phyloP scores from a whole-genome alignment of 2,329 filamentous ascomycete species.

The Aspergillus pseudonomiae region DNA sequence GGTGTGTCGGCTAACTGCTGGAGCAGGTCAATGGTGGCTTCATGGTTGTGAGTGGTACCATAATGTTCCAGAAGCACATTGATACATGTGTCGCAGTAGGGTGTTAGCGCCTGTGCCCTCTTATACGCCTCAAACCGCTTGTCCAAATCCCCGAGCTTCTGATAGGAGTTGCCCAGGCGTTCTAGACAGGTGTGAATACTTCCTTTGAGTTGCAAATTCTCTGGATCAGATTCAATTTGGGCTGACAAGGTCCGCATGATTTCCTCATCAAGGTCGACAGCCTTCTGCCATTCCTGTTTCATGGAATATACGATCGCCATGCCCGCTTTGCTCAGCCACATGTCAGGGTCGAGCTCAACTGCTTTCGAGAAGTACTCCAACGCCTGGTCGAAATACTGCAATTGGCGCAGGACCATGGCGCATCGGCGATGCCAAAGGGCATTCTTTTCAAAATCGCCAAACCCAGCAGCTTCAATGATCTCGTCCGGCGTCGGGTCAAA shows the following conservation, averaged over 20 bases:
- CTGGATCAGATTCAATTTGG: constrained; percentile 17
- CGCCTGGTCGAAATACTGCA: neutral
- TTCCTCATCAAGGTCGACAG: constrained; percentile 23
- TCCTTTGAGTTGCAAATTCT: neutral
- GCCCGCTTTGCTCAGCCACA: neutral
- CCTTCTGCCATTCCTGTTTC: constrained; percentile 14
- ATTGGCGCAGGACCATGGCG: constrained; percentile 4
- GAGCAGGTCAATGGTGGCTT: constrained; percentile 7
- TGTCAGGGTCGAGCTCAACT: constrained; percentile 4
- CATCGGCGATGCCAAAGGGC: constrained; percentile 7
- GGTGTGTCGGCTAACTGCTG: neutral
- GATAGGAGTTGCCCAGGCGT: constrained; percentile 5
- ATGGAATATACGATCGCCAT: constrained; percentile 5
- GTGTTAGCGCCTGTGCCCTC: neutral
- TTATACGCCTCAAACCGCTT: neutral
- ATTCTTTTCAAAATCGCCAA: constrained; percentile 2
- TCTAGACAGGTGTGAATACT: neutral
- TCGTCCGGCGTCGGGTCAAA: constrained; percentile 1
- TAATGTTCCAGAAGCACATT: constrained; percentile 6
- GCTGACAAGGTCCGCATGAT: constrained; percentile 15
- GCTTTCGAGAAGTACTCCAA: constrained; percentile 7
- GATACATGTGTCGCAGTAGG: constrained; percentile 7
- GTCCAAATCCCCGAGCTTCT: constrained; percentile 1
- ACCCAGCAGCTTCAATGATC: constrained; percentile 12
- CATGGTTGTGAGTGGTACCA: neutral